Conservation (phyloP, 495 filamentous ascomycete species). For the Penicillium antarcticum region DNA sequence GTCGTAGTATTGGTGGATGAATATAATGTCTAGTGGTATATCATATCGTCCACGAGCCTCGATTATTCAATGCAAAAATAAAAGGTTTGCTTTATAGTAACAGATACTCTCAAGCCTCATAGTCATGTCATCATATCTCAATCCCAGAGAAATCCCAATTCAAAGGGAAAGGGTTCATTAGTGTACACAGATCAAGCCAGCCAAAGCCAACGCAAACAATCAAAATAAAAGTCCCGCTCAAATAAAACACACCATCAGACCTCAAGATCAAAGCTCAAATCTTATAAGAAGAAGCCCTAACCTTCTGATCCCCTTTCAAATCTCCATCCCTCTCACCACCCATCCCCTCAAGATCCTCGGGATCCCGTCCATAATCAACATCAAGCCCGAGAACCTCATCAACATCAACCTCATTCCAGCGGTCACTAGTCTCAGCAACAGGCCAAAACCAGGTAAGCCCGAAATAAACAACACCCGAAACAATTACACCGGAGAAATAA, state of each 20-base stretch:
- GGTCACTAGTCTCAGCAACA: conserved; percentile 67
- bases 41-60: too few species aligned
- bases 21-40: too few species aligned
- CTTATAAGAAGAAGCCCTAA: background rate
- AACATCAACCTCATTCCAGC: conserved; percentile 80
- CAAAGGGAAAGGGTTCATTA: background rate
- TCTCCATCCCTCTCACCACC: conserved; percentile 8
- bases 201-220: background rate
- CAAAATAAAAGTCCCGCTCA: background rate
- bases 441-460: conserved; percentile 64
- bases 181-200: background rate
- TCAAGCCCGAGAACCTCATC: conserved; percentile 37
- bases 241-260: background rate
- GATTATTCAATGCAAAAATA: too few species aligned
- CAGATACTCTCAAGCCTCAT: background rate
- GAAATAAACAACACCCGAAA: conserved; percentile 68
- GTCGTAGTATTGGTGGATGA: background rate
- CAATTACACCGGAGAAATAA: conserved; percentile 80
- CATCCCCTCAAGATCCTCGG: conserved; percentile 25
- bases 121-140: background rate
- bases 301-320: conserved; percentile 19
- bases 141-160: background rate
- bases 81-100: too few species aligned
- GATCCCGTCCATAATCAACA: conserved; percentile 40
- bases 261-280: too few species aligned